Evolutionary conservation across 768 basidiomycete species (phyloP).

Genomic region (Lepiota venenata): DNA sequence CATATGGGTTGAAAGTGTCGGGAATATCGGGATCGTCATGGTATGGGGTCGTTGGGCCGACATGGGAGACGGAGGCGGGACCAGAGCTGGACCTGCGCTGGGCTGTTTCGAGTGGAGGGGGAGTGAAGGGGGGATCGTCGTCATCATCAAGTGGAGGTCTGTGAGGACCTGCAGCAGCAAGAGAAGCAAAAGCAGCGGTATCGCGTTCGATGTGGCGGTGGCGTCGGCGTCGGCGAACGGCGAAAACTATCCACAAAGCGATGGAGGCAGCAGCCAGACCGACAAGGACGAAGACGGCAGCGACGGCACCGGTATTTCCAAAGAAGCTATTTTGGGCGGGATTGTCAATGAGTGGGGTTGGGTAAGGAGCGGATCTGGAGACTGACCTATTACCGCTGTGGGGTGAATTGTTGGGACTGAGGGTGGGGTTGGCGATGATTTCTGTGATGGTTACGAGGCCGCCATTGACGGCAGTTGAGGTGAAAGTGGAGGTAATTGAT

Average conservation of each 20-base stretch:
- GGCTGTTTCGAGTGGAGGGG: conserved; percentile 24
- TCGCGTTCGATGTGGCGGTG: conserved; percentile 64
- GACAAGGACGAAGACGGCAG: conserved; percentile 87
- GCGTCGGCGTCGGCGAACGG: conserved; percentile 61
- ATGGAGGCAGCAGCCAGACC: conserved; percentile 75
- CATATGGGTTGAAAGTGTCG: conserved; percentile 48
- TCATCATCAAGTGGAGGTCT: conserved; percentile 68
- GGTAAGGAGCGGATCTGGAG: neutral
- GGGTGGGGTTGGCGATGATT: conserved; percentile 67
- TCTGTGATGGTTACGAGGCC: conserved; percentile 55
- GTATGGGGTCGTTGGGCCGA: conserved; percentile 4
- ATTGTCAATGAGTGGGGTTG: conserved; percentile 1
- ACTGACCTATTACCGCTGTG: conserved; percentile 50
- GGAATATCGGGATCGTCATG: conserved; percentile 14
- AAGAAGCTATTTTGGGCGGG: conserved; percentile 63
- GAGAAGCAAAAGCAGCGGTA: conserved; percentile 64
- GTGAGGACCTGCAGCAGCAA: conserved; percentile 68
- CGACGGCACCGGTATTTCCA: conserved; percentile 83
- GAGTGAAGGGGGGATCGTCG: conserved; percentile 32
- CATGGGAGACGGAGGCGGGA: conserved; percentile 13
- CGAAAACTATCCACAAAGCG: conserved; percentile 68
- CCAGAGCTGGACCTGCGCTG: conserved; percentile 40
- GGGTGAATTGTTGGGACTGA: conserved; percentile 53
- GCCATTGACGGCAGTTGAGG: conserved; percentile 54
- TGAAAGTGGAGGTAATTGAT: conserved; percentile 52